Percentiles rank a stretch among this genome's conserved stretches.
Conservation (phyloP, 495 filamentous ascomycete genomes). For the Ramalina peruviana region DNA sequence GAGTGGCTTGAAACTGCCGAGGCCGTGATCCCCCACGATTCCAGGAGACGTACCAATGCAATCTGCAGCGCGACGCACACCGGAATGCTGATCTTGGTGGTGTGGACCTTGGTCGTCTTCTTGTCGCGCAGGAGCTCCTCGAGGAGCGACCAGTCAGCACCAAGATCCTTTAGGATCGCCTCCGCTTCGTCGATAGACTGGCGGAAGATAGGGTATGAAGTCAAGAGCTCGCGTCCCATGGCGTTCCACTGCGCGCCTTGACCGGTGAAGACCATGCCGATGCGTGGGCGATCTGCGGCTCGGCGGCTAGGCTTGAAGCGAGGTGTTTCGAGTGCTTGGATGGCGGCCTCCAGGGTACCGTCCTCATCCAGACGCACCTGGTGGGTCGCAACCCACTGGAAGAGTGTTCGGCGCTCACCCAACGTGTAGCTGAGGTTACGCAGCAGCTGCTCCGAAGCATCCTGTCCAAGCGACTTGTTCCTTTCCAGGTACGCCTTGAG, state of each 20-base stretch:
- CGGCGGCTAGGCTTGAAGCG: not conserved
- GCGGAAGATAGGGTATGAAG: not conserved
- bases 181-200: not conserved
- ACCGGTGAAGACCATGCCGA: conserved; percentile 9
- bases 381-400: conserved; percentile 17
- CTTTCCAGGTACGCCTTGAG: not conserved
- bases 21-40: conserved; percentile 12
- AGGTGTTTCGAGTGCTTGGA: conserved; percentile 9
- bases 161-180: conserved; percentile 11
- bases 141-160: conserved; percentile 15
- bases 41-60: conserved; percentile 18
- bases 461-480: not conserved
- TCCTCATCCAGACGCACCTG: not conserved
- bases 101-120: conserved; percentile 9
- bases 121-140: not conserved
- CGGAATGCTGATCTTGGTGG: conserved; percentile 15
- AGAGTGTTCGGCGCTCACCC: conserved; percentile 15
- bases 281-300: not conserved
- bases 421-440: conserved; percentile 21
- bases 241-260: conserved; percentile 11
- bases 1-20: conserved; percentile 30
- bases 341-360: conserved; percentile 2
- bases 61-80: conserved; percentile 21
- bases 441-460: not conserved
- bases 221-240: conserved; percentile 7